A percentile compares a stretch with the other conserved stretches of the same genome.
These are phyloP conservation scores for Corylus avellana DNA, from an alignment of 306 rosid species.

Conservation along the genomic window DNA sequence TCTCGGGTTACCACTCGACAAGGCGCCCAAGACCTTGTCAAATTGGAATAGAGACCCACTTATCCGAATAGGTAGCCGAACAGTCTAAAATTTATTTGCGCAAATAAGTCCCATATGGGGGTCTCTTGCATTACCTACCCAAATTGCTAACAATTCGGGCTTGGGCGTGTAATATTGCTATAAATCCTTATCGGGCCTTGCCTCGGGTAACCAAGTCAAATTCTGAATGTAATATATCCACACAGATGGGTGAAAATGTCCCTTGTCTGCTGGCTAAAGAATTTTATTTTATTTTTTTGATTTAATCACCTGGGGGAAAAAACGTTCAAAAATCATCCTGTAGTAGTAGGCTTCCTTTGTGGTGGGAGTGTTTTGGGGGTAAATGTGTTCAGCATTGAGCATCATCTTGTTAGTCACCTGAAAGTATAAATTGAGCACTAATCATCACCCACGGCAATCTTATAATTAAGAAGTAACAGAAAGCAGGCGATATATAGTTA, in stretches of 20 bases:
- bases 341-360: conserved; percentile 94
- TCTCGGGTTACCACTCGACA: no score
- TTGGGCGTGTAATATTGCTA: no score
- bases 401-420: conserved; percentile 91
- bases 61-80: no score
- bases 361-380: conserved; percentile 83
- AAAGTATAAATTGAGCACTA: conserved; percentile 3
- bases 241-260: not conserved
- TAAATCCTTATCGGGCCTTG: no score
- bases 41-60: no score
- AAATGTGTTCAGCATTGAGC: conserved; percentile 73
- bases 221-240: not conserved
- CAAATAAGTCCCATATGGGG: no score
- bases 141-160: no score
- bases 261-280: not conserved
- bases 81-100: no score
- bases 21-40: no score
- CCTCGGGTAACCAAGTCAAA: not conserved
- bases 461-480: not conserved
- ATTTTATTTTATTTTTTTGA: not conserved
- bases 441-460: conserved; percentile 10
- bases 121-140: no score
- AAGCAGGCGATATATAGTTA: not conserved
- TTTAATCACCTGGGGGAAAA: conserved; percentile 79
- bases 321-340: conserved; percentile 92